Evolutionary conservation across 768 basidiomycete genomes (phyloP).

Genomic region (Lactarius sp.): DNA sequence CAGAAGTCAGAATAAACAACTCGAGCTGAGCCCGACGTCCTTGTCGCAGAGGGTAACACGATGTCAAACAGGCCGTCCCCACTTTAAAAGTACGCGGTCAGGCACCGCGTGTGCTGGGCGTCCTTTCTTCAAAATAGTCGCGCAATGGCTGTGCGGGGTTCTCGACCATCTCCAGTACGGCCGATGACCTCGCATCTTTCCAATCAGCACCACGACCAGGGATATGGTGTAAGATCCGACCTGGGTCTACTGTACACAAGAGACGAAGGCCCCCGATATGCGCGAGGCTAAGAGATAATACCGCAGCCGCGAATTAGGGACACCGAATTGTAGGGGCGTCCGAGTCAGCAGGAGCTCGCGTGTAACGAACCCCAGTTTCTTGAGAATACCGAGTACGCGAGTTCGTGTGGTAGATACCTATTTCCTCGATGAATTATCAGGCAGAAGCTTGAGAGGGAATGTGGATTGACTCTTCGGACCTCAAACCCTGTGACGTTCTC

Average conservation of each 20-base stretch:
- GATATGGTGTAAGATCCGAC: constrained; percentile 45
- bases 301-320: constrained; percentile 77
- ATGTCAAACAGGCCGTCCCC: constrained; percentile 79
- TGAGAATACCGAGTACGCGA: constrained; percentile 49
- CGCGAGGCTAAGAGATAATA: constrained; percentile 74
- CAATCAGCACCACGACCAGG: constrained; percentile 44
- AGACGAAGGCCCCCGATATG: constrained; percentile 37
- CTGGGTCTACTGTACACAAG: constrained; percentile 22
- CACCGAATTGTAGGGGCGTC: constrained; percentile 74
- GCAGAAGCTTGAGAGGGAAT: not conserved
- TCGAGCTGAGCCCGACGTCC: constrained; percentile 51
- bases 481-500: constrained; percentile 86
- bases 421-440: not conserved
- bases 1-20: not conserved
- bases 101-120: constrained; percentile 39
- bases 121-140: constrained; percentile 40
- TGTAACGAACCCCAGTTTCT: constrained; percentile 49
- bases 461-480: constrained; percentile 43
- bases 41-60: constrained; percentile 52
- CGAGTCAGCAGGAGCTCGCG: constrained; percentile 61
- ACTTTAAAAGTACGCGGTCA: constrained; percentile 62
- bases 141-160: constrained; percentile 28
- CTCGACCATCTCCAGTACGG: constrained; percentile 16
- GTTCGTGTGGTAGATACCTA: constrained; percentile 63
- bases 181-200: constrained; percentile 37